These are phyloP conservation scores for Xerocomus amazonicus DNA, from an alignment of 1,284 basidiomycete genomes.

Conservation along the genomic window DNA sequence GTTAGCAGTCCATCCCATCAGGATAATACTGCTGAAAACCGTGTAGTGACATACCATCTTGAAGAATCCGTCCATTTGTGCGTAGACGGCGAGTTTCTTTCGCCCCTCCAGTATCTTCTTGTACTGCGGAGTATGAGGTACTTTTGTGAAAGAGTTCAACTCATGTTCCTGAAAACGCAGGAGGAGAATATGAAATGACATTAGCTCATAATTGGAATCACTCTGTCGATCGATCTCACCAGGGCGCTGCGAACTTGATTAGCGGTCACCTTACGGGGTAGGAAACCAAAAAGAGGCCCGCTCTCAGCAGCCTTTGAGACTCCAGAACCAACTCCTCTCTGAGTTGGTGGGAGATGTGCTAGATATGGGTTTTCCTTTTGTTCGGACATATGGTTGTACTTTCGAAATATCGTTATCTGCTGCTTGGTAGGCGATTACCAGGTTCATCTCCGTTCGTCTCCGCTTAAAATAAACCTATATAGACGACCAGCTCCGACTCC, in stretches of 20 bases:
- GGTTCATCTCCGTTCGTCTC: too few relatives aligned
- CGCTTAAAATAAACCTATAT: too few relatives aligned
- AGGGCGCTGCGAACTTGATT: slow-evolving; percentile 71
- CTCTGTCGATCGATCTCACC: slow-evolving; percentile 40
- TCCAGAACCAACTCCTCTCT: slow-evolving; percentile 29
- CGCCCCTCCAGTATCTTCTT: slow-evolving; percentile 82
- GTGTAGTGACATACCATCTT: slow-evolving; percentile 62
- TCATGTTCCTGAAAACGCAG: slow-evolving; percentile 61
- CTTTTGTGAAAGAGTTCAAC: slow-evolving; percentile 85
- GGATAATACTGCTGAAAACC: slow-evolving; percentile 31
- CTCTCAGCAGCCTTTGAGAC: slow-evolving; percentile 28
- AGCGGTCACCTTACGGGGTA: slow-evolving; percentile 74
- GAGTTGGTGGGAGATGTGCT: slow-evolving; percentile 39
- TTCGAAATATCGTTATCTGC: too few relatives aligned
- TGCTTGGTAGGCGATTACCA: too few relatives aligned
- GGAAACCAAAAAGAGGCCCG: slow-evolving; percentile 73
- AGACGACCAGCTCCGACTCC: too few relatives aligned
- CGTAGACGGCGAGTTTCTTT: slow-evolving; percentile 88
- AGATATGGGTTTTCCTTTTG: slow-evolving; percentile 55
- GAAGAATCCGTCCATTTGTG: slow-evolving; percentile 92
- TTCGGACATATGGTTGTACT: slow-evolving; percentile 12
- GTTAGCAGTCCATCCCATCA: slow-evolving; percentile 30
- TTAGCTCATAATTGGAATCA: background rate
- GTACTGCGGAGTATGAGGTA: slow-evolving; percentile 77
- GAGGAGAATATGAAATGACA: slow-evolving; percentile 3